Conservation (phyloP, 2,329 filamentous ascomycete genomes). For the Trichoderma sp. region DNA sequence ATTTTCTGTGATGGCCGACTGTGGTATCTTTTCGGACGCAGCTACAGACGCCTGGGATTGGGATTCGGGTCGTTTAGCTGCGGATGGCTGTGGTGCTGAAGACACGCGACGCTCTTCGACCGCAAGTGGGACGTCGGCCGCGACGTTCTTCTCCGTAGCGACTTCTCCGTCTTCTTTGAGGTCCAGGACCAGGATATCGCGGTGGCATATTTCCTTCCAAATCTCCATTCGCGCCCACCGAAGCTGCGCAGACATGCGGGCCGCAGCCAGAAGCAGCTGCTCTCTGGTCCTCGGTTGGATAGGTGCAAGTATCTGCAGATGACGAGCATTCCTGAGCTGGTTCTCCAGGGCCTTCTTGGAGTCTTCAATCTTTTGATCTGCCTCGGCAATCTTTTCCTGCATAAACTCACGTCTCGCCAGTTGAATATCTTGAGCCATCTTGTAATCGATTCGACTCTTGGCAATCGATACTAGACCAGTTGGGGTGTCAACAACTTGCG, state of each 20-base stretch:
- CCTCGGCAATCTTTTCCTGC: conserved; percentile 77
- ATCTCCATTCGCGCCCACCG: conserved; percentile 96
- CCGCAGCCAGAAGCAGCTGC: conserved; percentile 80
- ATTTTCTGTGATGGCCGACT: conserved; percentile 28
- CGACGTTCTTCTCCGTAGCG: conserved; percentile 29
- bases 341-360: conserved; percentile 78
- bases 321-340: conserved; percentile 84
- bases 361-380: conserved; percentile 73
- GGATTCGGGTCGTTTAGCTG: conserved; percentile 31
- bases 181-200: conserved; percentile 83
- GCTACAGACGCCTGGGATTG: conserved; percentile 26
- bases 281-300: conserved; percentile 90
- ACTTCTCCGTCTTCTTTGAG: conserved; percentile 69
- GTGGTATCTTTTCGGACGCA: conserved; percentile 32
- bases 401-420: conserved; percentile 81
- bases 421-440: conserved; percentile 85
- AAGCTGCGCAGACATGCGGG: conserved; percentile 79
- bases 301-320: conserved; percentile 84
- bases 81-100: conserved; percentile 29
- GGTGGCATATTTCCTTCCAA: conserved; percentile 87
- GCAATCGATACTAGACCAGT: conserved; percentile 74
- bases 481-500: conserved; percentile 65
- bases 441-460: conserved; percentile 72
- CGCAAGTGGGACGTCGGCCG: conserved; percentile 28
- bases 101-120: conserved; percentile 26